Conservation (phyloP, 331 rosid species). For the Rhamnella rubrinervis region DNA sequence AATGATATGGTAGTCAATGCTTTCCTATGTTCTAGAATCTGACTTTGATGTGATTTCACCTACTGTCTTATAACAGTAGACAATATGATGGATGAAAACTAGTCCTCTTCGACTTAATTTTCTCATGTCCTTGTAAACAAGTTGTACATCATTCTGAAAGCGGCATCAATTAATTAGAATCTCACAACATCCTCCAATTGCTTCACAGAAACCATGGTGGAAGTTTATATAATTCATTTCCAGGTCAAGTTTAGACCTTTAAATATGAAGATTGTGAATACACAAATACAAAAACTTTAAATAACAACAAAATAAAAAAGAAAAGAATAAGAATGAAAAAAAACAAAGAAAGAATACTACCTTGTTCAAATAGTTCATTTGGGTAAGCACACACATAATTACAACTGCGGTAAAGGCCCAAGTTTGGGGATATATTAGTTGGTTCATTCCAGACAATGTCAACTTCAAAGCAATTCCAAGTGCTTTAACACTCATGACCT, state of each 20-base stretch:
- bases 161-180: too few relatives aligned
- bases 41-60: too few relatives aligned
- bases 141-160: too few relatives aligned
- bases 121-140: too few relatives aligned
- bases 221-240: background rate
- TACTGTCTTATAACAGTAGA: too few relatives aligned
- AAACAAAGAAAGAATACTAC: background rate
- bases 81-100: too few relatives aligned
- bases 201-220: too few relatives aligned
- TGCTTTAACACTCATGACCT: constrained; percentile 99
- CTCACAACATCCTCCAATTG: too few relatives aligned
- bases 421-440: constrained; percentile 85
- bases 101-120: too few relatives aligned
- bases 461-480: constrained; percentile 96
- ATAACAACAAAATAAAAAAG: background rate
- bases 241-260: background rate
- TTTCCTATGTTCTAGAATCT: too few relatives aligned
- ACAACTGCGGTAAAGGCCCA: constrained; percentile 85
- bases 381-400: constrained; percentile 75
- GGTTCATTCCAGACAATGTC: constrained; percentile 87
- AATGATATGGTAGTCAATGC: too few relatives aligned
- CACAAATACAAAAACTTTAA: background rate
- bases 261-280: background rate
- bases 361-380: constrained; percentile 93
- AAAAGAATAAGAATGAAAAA: background rate